These are phyloP conservation scores for Fusarium guadeloupense DNA, from an alignment of 2,329 filamentous ascomycete species.

Conservation along the genomic window DNA sequence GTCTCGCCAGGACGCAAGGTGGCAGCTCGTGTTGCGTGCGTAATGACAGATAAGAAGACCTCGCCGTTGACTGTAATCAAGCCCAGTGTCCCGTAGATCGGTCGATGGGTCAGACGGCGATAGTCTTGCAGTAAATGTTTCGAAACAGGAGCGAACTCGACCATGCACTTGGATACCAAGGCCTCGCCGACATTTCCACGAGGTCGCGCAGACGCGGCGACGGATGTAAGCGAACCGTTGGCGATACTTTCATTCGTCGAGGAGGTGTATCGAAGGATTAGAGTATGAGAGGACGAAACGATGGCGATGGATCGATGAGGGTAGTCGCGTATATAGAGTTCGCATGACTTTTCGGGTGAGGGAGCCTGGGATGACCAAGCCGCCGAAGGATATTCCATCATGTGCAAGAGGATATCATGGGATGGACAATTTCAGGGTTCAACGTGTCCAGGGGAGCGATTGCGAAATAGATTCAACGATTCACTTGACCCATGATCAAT, in stretches of 20 bases:
- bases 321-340: slow-evolving; percentile 85
- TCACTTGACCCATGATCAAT: slow-evolving; percentile 19
- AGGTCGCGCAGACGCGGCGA: slow-evolving; percentile 57
- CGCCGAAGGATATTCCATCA: slow-evolving; percentile 60
- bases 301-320: slow-evolving; percentile 90
- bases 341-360: slow-evolving; percentile 70
- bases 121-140: slow-evolving; percentile 78
- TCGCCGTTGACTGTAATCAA: slow-evolving; percentile 85
- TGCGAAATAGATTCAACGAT: slow-evolving; percentile 16
- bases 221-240: slow-evolving; percentile 67
- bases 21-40: slow-evolving; percentile 79
- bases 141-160: slow-evolving; percentile 78
- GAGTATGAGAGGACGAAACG: slow-evolving; percentile 78
- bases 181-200: slow-evolving; percentile 55
- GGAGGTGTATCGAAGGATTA: slow-evolving; percentile 84
- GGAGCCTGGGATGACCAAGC: slow-evolving; percentile 59
- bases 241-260: slow-evolving; percentile 67
- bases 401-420: slow-evolving; percentile 28
- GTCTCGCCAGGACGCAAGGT: slow-evolving; percentile 87
- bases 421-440: slow-evolving; percentile 17
- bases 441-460: slow-evolving; percentile 19
- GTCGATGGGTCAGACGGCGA: slow-evolving; percentile 75
- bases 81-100: slow-evolving; percentile 86
- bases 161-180: slow-evolving; percentile 76
- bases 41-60: slow-evolving; percentile 92